phyloP scores from a whole-genome alignment of 1,284 basidiomycete genomes.

The Trichosporon sp. region DNA sequence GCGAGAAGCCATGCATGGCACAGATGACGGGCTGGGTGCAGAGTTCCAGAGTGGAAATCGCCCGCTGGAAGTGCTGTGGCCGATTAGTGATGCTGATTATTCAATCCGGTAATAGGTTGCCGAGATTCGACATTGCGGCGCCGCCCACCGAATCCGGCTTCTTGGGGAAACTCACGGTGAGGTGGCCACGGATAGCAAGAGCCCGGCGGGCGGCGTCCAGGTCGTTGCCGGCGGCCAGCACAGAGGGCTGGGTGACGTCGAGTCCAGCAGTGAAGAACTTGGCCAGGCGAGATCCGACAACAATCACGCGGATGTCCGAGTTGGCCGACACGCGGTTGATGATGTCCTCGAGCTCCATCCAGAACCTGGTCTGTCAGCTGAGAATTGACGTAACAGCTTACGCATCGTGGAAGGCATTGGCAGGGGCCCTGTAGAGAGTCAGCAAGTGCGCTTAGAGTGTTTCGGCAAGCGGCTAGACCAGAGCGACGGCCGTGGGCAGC shows the following conservation, averaged over 20 bases:
- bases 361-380: constrained; percentile 56
- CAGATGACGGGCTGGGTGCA: constrained; percentile 78
- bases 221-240: constrained; percentile 1
- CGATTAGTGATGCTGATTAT: background rate
- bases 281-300: constrained; percentile 64
- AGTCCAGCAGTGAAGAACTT: constrained; percentile 77
- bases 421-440: constrained; percentile 56
- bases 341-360: constrained; percentile 62
- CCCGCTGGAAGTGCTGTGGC: constrained; percentile 60
- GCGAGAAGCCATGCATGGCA: constrained; percentile 69
- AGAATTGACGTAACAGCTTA: constrained; percentile 39
- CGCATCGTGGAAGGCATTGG: constrained; percentile 69
- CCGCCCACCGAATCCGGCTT: background rate
- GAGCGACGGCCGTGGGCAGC: too few relatives aligned
- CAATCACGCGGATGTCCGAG: constrained; percentile 62
- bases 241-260: constrained; percentile 58
- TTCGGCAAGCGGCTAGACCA: too few relatives aligned
- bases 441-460: too few relatives aligned
- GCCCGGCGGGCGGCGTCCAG: constrained; percentile 59
- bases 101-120: background rate
- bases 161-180: constrained; percentile 49
- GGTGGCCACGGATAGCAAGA: constrained; percentile 53
- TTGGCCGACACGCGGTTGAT: constrained; percentile 60
- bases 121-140: background rate
- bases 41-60: constrained; percentile 65